Base-by-base conservation (phyloP, 2,329 filamentous ascomycete species). In the Exophiala bonariae region DNA sequence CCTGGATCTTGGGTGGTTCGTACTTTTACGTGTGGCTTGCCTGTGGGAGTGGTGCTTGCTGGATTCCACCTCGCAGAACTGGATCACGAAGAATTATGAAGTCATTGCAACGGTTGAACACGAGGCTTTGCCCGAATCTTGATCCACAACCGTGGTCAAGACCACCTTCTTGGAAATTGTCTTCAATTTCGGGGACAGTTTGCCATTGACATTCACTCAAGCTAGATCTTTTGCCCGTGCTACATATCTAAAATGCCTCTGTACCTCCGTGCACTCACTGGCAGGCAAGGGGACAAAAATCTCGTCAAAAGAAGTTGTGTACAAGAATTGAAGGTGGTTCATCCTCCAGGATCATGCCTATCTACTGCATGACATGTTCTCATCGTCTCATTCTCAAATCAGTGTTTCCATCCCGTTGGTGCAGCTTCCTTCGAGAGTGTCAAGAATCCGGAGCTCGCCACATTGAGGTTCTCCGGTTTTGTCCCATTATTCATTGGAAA, bases 391-490 rank as follows among this genome's bases (percentile, higher is more conserved):
- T 6, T 34, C 32, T 6, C 13, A 18, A 34, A 7, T 34, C 37
- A 54, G 37, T 35, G 43, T 40, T 50, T 54, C 40, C 35, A 50
- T 28, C 50, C 47, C 4, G 47, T 20, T n/a, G 51, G 44, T 20
- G 44, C 44, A 26, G 45, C 42, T n/a, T 44, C 37, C 17, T 22
- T 50, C 18, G 52, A 51, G 23, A 51, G 40, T 18, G 48, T 55
- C 33, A 55, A 5, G 20, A 55, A 55, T 11, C 48, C 48, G 2
- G 52, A 49, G 39, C 51, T 54, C 10, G 44, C 42, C 19, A 30
- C 13, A 7, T 43, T 36, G 11, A 36, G 23, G 14, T 23, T 31
- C 11, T 19, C 23, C 13, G 41, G 38, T 14, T 39, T 33, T 10
- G 41, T 41, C 13, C 41, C 44, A 30, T 53, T 53, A 4, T 46